These are phyloP conservation scores for Sporothrix luriei DNA, from an alignment of 2,329 filamentous ascomycete species.

Conservation along the genomic window DNA sequence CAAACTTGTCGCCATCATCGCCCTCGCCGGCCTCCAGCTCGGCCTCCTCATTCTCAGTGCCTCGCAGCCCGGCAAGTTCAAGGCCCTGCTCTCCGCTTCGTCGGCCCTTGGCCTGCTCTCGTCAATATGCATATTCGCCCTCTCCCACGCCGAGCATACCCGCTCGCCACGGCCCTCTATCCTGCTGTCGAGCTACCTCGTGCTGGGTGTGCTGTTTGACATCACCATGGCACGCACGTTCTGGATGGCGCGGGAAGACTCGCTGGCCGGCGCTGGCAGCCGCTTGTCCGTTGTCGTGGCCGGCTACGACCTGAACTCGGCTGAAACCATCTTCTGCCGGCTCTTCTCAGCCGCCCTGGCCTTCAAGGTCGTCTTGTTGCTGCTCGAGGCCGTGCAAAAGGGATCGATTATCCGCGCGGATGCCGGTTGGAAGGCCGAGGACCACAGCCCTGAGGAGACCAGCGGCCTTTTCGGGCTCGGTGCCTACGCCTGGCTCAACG, in stretches of 20 bases:
- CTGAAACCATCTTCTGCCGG: slow-evolving; percentile 30
- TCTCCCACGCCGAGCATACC: slow-evolving; percentile 43
- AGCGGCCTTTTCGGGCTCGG: slow-evolving; percentile 44
- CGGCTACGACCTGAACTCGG: slow-evolving; percentile 27
- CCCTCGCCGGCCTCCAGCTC: slow-evolving; percentile 42
- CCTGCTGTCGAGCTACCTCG: slow-evolving; percentile 48
- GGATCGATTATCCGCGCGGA: neutral
- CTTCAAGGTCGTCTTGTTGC: slow-evolving; percentile 36
- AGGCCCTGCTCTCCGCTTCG: slow-evolving; percentile 21
- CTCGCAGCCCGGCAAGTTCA: slow-evolving; percentile 34
- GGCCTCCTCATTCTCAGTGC: slow-evolving; percentile 42
- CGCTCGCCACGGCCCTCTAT: slow-evolving; percentile 48
- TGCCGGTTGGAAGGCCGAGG: slow-evolving; percentile 30
- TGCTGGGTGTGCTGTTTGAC: slow-evolving; percentile 51
- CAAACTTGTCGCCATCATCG: slow-evolving; percentile 41
- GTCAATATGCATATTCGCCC: slow-evolving; percentile 40
- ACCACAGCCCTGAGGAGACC: slow-evolving; percentile 44
- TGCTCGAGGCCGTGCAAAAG: slow-evolving; percentile 38
- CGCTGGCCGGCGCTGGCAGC: neutral
- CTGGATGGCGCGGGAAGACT: slow-evolving; percentile 42
- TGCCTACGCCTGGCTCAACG: slow-evolving; percentile 45
- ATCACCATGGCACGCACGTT: slow-evolving; percentile 48
- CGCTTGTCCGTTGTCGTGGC: slow-evolving; percentile 25
- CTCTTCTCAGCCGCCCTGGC: slow-evolving; percentile 35
- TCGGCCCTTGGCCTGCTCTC: slow-evolving; percentile 38